Evolutionary conservation across 2,329 filamentous ascomycete species (phyloP).

Genomic region (Hypoxylon rubiginosum): DNA sequence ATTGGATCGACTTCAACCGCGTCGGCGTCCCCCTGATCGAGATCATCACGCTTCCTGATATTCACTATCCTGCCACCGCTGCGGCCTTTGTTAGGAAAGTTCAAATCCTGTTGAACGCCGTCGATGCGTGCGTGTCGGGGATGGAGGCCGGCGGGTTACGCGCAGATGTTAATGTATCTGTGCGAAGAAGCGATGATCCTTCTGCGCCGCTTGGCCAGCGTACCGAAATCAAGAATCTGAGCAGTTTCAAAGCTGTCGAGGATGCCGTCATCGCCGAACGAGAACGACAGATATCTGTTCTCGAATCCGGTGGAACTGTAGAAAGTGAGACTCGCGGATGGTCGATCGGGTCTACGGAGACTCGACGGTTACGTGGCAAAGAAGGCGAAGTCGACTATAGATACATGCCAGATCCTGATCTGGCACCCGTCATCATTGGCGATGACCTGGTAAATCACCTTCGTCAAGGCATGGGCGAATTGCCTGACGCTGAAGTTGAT

Average conservation of each 20-base stretch:
- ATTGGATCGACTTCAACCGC: conserved; percentile 93
- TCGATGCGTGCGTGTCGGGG: conserved; percentile 87
- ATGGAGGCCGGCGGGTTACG: conserved; percentile 94
- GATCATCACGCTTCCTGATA: conserved; percentile 91
- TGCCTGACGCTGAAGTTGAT: conserved; percentile 78
- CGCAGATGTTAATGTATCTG: conserved; percentile 95
- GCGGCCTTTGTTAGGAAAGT: conserved; percentile 91
- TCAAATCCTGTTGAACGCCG: conserved; percentile 81
- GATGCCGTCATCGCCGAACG: conserved; percentile 94
- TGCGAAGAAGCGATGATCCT: conserved; percentile 70
- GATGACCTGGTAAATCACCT: conserved; percentile 77
- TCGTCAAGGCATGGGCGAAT: conserved; percentile 71
- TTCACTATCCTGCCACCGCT: conserved; percentile 88
- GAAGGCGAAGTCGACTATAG: conserved; percentile 98
- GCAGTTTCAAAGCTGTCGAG: conserved; percentile 94
- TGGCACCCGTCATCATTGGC: conserved; percentile 83
- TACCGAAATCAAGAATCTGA: conserved; percentile 97
- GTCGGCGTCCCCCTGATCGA: conserved; percentile 93
- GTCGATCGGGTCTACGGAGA: conserved; percentile 87
- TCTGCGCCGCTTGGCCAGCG: conserved; percentile 76
- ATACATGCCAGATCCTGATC: conserved; percentile 97
- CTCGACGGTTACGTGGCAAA: conserved; percentile 85
- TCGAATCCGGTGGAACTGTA: conserved; percentile 81
- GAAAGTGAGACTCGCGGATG: conserved; percentile 93
- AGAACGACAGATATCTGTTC: conserved; percentile 84